Evolutionary conservation across 257 asterid genomes (phyloP), one percentile per base, ranked within the genome.

Genomic region (Anisodus tanguticus): DNA sequence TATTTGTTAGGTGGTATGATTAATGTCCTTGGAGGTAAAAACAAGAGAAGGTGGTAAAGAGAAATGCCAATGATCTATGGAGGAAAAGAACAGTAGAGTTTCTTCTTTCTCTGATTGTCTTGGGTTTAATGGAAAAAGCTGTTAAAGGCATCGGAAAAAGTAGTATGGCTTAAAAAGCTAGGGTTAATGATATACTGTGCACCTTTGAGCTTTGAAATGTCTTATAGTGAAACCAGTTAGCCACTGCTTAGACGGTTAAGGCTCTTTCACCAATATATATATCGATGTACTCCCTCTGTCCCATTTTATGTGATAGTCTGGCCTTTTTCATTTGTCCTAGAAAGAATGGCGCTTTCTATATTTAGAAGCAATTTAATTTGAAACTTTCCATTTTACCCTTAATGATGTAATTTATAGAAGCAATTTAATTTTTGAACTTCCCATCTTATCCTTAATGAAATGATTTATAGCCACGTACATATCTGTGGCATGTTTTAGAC

Each of bases 21-120:
- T 72, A 72, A 47, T 72, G 59, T 72, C 17, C n/a, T 72, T 72
- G 59, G 80, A 72, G 59, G 80, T 35, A 66, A 66, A 66, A 74
- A 49, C 41, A 19, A 47, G 59, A 74, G n/a, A 45, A n/a, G 35
- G 79, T 39, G 59, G 6, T 10, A 47, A 72, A 47, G 8, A 15
- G 54, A 49, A 74, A 74, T 19, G 19, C 5, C 9, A 26, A 51
- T 19, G 60, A 74, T 74, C 59, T 74, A 53, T 74, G 80, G 80
- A 74, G 60, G 60, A 74, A 74, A 47, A 74, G 80, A 74, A 11
- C 17, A 74, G 55, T 49, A 74, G 60, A 49, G 43, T 4, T 45
- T 74, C 59, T 74, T 72, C 19, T 22, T 19, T 74, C 80, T 72
- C 10, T 72, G 80, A 49, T 47, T 19, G n/a, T 49, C 55, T 45